Evolutionary conservation across 2,329 filamentous ascomycete genomes (phyloP).

Genomic region (Onygena corvina): DNA sequence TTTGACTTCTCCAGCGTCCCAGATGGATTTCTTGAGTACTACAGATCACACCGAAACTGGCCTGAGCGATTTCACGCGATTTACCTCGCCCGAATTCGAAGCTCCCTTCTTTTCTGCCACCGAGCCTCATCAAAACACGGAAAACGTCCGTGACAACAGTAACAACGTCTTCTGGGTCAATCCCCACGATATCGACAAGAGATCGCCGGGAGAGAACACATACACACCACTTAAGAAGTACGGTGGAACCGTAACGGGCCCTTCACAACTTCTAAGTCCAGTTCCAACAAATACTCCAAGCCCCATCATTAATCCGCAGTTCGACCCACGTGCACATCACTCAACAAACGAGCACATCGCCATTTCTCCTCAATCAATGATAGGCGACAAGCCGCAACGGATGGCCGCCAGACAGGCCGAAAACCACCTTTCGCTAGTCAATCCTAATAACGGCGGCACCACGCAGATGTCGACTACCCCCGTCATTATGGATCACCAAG

Average conservation of each 20-base stretch:
- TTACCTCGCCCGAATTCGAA: slow-evolving; percentile 10
- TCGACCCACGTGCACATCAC: slow-evolving; percentile 8
- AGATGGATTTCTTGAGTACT: slow-evolving; percentile 23
- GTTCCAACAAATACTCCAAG: slow-evolving; percentile 24
- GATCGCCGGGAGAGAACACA: background rate
- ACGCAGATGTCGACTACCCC: slow-evolving; percentile 17
- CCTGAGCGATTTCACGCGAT: slow-evolving; percentile 8
- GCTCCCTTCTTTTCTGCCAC: background rate
- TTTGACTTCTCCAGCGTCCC: slow-evolving; percentile 16
- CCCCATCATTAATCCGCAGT: slow-evolving; percentile 20
- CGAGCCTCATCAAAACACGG: background rate
- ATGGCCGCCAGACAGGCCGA: slow-evolving; percentile 9
- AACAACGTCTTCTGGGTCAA: slow-evolving; percentile 8
- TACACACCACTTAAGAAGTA: background rate
- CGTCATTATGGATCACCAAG: slow-evolving; percentile 20
- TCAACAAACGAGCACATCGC: background rate
- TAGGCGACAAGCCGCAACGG: slow-evolving; percentile 10
- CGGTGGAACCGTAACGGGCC: slow-evolving; percentile 7
- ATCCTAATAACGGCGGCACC: slow-evolving; percentile 18
- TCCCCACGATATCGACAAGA: slow-evolving; percentile 7
- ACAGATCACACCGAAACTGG: slow-evolving; percentile 21
- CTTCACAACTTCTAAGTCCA: slow-evolving; percentile 26
- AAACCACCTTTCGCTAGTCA: slow-evolving; percentile 19
- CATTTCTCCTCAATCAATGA: slow-evolving; percentile 7
- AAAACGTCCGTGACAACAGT: background rate